Evolutionary conservation across 768 basidiomycete genomes (phyloP), one percentile per base, ranked within the genome.

Genomic region (Termitomyces sp.): DNA sequence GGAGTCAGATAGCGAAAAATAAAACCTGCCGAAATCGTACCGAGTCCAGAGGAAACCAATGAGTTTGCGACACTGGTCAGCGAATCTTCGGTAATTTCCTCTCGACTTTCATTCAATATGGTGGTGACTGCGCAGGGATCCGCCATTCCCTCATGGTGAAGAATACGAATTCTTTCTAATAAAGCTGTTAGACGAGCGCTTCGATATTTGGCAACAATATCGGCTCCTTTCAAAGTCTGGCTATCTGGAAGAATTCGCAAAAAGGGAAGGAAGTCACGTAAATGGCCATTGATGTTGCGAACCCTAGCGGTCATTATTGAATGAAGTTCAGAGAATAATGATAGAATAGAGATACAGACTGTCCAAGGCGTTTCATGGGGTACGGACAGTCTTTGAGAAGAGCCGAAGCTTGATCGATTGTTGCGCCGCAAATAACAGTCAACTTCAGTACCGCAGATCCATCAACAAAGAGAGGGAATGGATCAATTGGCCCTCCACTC

Each of bases 331-430:
- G 37, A 22, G 3, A 42, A 14, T 14, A 32, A 13, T 3, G n/a
- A 34, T 32, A 4, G 27, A 27, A 14, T 24, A 14, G 13, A 30
- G 43, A 24, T 24, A 60, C 62, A 24, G 16, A 63, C 62, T 63
- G 62, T 52, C 59, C 62, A 39, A 63, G 59, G 4, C 60, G 60
- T 54, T 61, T 63, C 62, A 63, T 63, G n/a, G 62, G 60, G 44
- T 52, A 61, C 9, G 60, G 62, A 12, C 47, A 58, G 20, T 63
- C 62, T 27, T 56, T 50, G 37, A 63, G 50, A 18, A 63, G 50
- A 24, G 30, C 33, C 1, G 46, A 57, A 32, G 62, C 57, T 58
- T 63, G 56, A 2, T 58, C 47, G 33, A 61, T 37, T 4, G 60
- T 45, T 26, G 62, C 60, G 7, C 60, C 60, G 18, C 60, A 61